Percentiles rank a stretch among this genome's conserved stretches.
Conservation (phyloP, 805 yeast genomes). For the Brettanomyces custersianus region DNA sequence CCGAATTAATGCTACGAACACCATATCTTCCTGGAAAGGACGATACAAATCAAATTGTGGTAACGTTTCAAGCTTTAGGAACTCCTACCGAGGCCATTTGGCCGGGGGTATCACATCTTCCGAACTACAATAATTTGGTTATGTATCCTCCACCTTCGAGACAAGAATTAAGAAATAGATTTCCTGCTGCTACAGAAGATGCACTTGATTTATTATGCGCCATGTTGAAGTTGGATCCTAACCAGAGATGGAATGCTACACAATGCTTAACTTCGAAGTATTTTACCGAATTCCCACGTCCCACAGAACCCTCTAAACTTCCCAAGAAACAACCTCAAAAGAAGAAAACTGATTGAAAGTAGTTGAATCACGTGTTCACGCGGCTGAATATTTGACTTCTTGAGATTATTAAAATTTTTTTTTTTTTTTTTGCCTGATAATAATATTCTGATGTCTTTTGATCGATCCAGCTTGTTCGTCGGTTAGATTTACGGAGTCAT, state of each 20-base stretch:
- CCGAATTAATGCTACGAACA: conserved; percentile 88
- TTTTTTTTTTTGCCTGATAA: not conserved
- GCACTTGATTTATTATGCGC: conserved; percentile 70
- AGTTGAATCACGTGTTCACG: not conserved
- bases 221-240: conserved; percentile 72
- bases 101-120: conserved; percentile 81
- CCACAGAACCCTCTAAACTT: conserved; percentile 58
- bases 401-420: not conserved
- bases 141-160: conserved; percentile 79
- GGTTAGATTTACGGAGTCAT: not conserved
- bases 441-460: not conserved
- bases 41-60: conserved; percentile 82
- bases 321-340: conserved; percentile 33
- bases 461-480: not conserved
- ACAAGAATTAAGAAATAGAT: conserved; percentile 70
- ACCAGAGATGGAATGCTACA: conserved; percentile 56
- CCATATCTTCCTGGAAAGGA: conserved; percentile 93
- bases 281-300: conserved; percentile 65
- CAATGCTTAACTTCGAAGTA: conserved; percentile 57
- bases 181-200: conserved; percentile 81
- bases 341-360: not conserved
- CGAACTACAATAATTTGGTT: conserved; percentile 63
- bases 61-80: conserved; percentile 93
- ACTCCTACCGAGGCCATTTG: conserved; percentile 89
- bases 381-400: conserved; percentile 1